Conservation (phyloP, 495 filamentous ascomycete genomes). For the Amniculicola lignicola region DNA sequence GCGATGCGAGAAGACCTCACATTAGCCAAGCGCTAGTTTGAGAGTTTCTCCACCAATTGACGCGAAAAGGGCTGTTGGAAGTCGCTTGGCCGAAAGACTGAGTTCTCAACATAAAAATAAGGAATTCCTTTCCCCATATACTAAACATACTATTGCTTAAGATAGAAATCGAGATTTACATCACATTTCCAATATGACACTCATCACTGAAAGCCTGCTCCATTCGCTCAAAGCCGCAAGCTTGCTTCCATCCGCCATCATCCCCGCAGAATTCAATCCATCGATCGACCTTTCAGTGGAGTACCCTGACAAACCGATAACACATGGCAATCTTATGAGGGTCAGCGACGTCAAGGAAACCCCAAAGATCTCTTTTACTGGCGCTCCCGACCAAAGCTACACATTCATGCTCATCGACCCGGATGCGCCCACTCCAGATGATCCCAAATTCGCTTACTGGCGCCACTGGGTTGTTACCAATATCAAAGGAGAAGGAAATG, state of each 20-base stretch:
- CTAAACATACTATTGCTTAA: no score
- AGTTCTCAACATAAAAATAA: no score
- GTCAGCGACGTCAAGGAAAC: not conserved
- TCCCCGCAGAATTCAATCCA: not conserved
- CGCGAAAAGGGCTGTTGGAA: no score
- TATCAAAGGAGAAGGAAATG: not conserved
- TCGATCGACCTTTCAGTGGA: not conserved
- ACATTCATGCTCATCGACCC: constrained; percentile 1
- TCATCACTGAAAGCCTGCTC: no score
- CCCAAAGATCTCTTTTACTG: no score
- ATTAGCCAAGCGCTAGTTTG: no score
- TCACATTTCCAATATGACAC: no score
- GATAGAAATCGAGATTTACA: no score
- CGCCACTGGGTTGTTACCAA: constrained; percentile 7
- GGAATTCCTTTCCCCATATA: no score
- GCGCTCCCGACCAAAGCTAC: not conserved
- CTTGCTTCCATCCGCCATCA: not conserved
- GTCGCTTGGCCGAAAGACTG: no score
- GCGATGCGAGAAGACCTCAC: no score
- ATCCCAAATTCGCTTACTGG: constrained; percentile 13
- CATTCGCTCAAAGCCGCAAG: not conserved
- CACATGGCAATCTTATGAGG: not conserved
- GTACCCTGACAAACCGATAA: not conserved
- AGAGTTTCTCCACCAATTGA: no score
- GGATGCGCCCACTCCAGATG: constrained; percentile 8